phyloP scores from a whole-genome alignment of 306 rosid species.

The Pyrus communis region DNA sequence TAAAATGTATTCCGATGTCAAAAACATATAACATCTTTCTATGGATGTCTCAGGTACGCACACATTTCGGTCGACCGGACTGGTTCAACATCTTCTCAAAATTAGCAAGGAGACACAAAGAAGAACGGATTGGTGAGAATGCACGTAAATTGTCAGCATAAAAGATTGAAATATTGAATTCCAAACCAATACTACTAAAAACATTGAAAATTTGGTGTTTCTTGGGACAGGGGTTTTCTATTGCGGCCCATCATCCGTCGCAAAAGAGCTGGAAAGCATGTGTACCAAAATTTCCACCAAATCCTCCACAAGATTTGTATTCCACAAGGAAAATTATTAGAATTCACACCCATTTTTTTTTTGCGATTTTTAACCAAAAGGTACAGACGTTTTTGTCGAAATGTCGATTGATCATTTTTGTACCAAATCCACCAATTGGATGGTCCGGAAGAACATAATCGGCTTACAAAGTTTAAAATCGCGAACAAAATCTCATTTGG shows the following conservation, averaged over 20 bases:
- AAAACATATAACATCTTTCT: background rate
- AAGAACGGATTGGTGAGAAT: slow-evolving; percentile 73
- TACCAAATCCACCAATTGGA: slow-evolving; percentile 26
- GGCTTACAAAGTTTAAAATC: background rate
- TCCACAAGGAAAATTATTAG: slow-evolving; percentile 68
- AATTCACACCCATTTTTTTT: background rate
- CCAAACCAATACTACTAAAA: no score
- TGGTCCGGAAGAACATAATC: background rate
- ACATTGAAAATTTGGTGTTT: slow-evolving; percentile 15
- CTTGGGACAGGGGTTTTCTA: slow-evolving; percentile 67
- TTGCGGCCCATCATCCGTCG: slow-evolving; percentile 67
- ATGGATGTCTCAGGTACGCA: slow-evolving; percentile 45
- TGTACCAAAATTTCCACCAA: slow-evolving; percentile 80
- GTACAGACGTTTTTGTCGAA: no score
- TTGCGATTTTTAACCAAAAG: background rate
- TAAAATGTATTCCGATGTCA: background rate
- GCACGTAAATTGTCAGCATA: background rate
- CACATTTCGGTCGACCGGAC: slow-evolving; percentile 73
- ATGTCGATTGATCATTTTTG: background rate
- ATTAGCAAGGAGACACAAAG: slow-evolving; percentile 55
- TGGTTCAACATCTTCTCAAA: slow-evolving; percentile 72
- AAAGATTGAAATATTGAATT: no score
- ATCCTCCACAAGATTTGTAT: slow-evolving; percentile 74
- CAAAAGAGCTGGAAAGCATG: slow-evolving; percentile 46
- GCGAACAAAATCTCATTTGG: background rate